These are phyloP conservation scores for peach (Prunus persica) DNA, from an alignment of 306 rosid genomes.

Conservation along the genomic window Prunus_persica_NCBIv2 NC_034012.1:12592001-12592500, in stretches of 20 bases:
- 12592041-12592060: slow-evolving; percentile 22
- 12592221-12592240: background rate
- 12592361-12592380: slow-evolving; percentile 21
- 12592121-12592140: background rate
- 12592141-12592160: background rate
- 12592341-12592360: slow-evolving; percentile 23
- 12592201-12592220: background rate
- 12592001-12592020: too few species aligned
- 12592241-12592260: slow-evolving; percentile 20
- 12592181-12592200: background rate
- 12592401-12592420: slow-evolving; percentile 81
- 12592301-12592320: slow-evolving; percentile 4
- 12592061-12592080: slow-evolving; percentile 1
- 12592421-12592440: slow-evolving; percentile 56
- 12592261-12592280: slow-evolving; percentile 11
- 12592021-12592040: slow-evolving; percentile 3
- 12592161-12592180: background rate
- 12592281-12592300: slow-evolving; percentile 7
- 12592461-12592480: slow-evolving; percentile 52
- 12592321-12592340: slow-evolving; percentile 5
- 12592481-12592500: slow-evolving; percentile 32
- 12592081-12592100: slow-evolving; percentile 10
- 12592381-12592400: slow-evolving; percentile 63
- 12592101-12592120: background rate
- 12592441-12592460: slow-evolving; percentile 56